A percentile compares a stretch with the other conserved stretches of the same genome.
Conservation (phyloP, 164 flowering plant genomes). For the Vitis riparia region DNA sequence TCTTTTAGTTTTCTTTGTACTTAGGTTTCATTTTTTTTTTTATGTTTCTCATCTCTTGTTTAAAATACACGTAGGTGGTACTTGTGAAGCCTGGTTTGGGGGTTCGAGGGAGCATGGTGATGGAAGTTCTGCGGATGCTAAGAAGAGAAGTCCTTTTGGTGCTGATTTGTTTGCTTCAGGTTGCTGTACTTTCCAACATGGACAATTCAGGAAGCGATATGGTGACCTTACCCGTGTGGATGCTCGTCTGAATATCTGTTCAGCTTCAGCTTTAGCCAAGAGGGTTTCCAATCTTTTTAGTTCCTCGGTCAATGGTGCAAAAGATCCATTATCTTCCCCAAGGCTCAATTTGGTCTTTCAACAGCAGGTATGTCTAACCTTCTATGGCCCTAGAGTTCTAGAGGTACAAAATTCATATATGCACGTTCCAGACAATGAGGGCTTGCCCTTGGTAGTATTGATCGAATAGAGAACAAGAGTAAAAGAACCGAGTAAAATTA, state of each 20-base stretch:
- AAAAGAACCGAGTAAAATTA: too few species aligned
- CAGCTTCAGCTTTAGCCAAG: slow-evolving; percentile 61
- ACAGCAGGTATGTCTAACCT: slow-evolving; percentile 69
- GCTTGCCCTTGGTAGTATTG: too few species aligned
- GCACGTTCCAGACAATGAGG: too few species aligned
- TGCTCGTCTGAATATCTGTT: slow-evolving; percentile 75
- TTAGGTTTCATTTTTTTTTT: slow-evolving; percentile 3
- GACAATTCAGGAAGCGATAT: slow-evolving; percentile 56
- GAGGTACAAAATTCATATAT: neutral
- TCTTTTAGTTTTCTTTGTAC: too few species aligned
- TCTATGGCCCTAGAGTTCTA: neutral
- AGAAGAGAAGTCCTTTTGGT: slow-evolving; percentile 38
- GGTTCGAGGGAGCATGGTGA: slow-evolving; percentile 25
- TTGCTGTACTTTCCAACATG: slow-evolving; percentile 76
- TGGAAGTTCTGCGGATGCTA: slow-evolving; percentile 11
- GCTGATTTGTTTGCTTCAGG: slow-evolving; percentile 81
- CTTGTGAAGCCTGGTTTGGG: slow-evolving; percentile 60
- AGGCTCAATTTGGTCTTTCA: slow-evolving; percentile 69
- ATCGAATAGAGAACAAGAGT: too few species aligned
- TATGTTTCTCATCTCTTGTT: neutral
- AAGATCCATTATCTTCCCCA: slow-evolving; percentile 54
- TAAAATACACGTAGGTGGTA: slow-evolving; percentile 52
- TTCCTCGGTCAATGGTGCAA: slow-evolving; percentile 26
- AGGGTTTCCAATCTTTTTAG: slow-evolving; percentile 30
- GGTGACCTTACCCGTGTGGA: slow-evolving; percentile 79